Evolutionary conservation across 2,329 filamentous ascomycete genomes (phyloP).

Genomic region (Botrytis elliptica): DNA sequence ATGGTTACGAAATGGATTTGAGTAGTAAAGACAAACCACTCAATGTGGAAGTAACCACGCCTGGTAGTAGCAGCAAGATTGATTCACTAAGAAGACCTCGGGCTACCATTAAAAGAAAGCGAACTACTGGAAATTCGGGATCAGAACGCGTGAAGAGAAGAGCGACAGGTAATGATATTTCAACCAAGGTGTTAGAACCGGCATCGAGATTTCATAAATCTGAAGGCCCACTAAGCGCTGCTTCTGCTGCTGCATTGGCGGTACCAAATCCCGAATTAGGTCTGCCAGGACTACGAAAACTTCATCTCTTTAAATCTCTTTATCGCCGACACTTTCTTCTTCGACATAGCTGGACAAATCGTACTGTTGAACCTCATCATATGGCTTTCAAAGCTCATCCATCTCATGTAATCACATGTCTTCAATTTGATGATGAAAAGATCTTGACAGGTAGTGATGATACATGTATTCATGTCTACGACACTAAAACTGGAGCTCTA

Average conservation of each 20-base stretch:
- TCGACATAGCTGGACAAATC: slow-evolving; percentile 86
- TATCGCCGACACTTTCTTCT: slow-evolving; percentile 93
- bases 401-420: slow-evolving; percentile 92
- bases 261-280: slow-evolving; percentile 81
- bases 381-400: slow-evolving; percentile 96
- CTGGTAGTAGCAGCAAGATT: slow-evolving; percentile 22
- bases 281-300: slow-evolving; percentile 71
- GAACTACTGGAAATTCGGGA: slow-evolving; percentile 27
- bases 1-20: slow-evolving; percentile 79
- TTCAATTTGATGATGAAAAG: slow-evolving; percentile 97
- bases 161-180: slow-evolving; percentile 34
- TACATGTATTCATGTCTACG: slow-evolving; percentile 95
- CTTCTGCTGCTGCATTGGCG: slow-evolving; percentile 77
- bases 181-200: slow-evolving; percentile 32
- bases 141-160: slow-evolving; percentile 37
- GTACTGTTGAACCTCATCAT: slow-evolving; percentile 80
- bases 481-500: slow-evolving; percentile 88
- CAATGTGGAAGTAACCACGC: slow-evolving; percentile 48
- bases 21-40: slow-evolving; percentile 53
- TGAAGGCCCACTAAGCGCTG: slow-evolving; percentile 83
- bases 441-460: slow-evolving; percentile 97
- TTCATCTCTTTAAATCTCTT: slow-evolving; percentile 94
- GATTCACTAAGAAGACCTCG: slow-evolving; percentile 30
- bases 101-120: slow-evolving; percentile 39
- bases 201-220: slow-evolving; percentile 45